These are phyloP conservation scores for Vickermania ingenoplastis DNA, from an alignment of 208 protist species.

Conservation along the genomic window DNA sequence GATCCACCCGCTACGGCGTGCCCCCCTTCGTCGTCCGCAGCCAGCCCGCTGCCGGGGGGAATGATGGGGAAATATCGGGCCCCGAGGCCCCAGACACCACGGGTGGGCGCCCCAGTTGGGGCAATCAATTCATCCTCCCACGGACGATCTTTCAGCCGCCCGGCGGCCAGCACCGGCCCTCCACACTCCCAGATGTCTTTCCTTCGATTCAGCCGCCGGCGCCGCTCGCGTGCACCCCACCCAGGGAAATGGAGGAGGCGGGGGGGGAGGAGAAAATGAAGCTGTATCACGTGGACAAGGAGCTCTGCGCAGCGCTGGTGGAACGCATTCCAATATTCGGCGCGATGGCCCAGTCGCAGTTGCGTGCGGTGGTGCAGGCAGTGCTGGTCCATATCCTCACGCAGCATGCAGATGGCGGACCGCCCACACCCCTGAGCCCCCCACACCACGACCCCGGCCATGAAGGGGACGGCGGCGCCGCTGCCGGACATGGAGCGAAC, in stretches of 20 bases:
- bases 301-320: not conserved
- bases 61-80: not conserved
- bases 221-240: not conserved
- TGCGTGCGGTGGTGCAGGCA: not conserved
- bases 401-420: not conserved
- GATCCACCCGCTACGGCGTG: not conserved
- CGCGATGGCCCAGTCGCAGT: not conserved
- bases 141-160: not conserved
- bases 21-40: not conserved
- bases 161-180: not conserved
- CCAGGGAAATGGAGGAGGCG: not conserved
- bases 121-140: not conserved
- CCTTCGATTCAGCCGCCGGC: not conserved
- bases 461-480: not conserved
- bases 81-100: not conserved
- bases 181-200: not conserved
- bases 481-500: not conserved
- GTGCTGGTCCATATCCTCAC: not conserved
- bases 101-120: not conserved
- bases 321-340: not conserved
- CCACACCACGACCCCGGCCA: not conserved
- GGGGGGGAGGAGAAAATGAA: not conserved
- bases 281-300: not conserved
- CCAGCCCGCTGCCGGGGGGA: not conserved
- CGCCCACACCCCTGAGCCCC: not conserved